These are phyloP conservation scores for Lizanozyma gosingica DNA, from an alignment of 1,139 yeast genomes.

Conservation along the genomic window DNA sequence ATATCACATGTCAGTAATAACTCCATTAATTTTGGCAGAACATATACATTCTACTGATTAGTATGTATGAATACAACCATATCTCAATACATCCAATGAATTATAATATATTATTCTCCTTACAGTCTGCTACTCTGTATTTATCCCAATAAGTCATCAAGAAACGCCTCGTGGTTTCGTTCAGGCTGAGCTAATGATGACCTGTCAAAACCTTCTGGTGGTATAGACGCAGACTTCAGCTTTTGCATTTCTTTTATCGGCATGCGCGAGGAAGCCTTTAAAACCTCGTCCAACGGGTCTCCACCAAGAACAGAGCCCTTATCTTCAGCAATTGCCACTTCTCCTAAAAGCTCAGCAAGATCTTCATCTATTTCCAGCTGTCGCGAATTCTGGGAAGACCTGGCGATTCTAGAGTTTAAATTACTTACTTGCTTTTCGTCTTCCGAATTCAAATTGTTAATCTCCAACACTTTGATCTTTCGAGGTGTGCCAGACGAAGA, in stretches of 20 bases:
- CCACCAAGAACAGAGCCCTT: background rate
- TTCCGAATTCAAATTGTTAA: constrained; percentile 22
- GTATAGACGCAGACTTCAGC: too few relatives aligned
- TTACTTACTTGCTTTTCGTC: constrained; percentile 18
- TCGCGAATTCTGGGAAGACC: constrained; percentile 2
- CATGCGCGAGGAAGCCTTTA: background rate
- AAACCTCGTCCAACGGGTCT: background rate
- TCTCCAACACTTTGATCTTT: constrained; percentile 23
- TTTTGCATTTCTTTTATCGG: background rate
- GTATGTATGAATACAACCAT: too few relatives aligned
- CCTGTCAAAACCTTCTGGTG: too few relatives aligned
- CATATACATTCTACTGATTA: too few relatives aligned
- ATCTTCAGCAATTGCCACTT: background rate
- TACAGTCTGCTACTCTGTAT: too few relatives aligned
- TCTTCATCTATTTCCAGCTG: constrained; percentile 13
- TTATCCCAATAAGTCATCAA: constrained; percentile 12
- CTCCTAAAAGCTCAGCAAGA: constrained; percentile 11
- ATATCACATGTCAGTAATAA: too few relatives aligned
- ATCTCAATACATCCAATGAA: too few relatives aligned
- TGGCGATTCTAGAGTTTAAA: constrained; percentile 18
- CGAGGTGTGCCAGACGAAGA: constrained; percentile 3
- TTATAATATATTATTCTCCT: too few relatives aligned
- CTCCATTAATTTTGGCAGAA: too few relatives aligned
- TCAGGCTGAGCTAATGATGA: too few relatives aligned
- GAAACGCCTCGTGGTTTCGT: constrained; percentile 8